Conservation (phyloP, 108 stramenopile genomes). For the Tribonema minus region DNA sequence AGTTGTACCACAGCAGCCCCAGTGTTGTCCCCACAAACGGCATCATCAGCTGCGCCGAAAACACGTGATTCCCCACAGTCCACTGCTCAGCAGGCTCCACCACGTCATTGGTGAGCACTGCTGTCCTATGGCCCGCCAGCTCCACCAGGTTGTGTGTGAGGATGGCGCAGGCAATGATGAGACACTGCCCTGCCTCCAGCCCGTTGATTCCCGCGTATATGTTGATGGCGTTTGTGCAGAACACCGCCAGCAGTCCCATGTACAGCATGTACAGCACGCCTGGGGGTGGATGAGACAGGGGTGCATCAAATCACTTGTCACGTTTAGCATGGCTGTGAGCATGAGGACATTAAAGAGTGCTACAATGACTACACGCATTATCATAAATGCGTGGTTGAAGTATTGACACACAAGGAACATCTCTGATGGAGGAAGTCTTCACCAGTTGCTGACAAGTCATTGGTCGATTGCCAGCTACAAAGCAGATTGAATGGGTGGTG, state of each 20-base stretch:
- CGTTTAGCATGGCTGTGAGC: too few species aligned
- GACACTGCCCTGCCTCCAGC: slow-evolving; percentile 85
- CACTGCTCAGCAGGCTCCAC: too few species aligned
- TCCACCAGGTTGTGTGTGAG: slow-evolving; percentile 18
- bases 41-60: slow-evolving; percentile 25
- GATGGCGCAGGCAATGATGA: slow-evolving; percentile 33
- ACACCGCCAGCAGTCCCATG: slow-evolving; percentile 94
- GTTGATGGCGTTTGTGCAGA: slow-evolving; percentile 98
- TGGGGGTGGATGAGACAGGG: too few species aligned
- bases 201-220: slow-evolving; percentile 99
- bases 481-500: too few species aligned
- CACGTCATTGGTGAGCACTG: not conserved
- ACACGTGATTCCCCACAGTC: slow-evolving; percentile 33
- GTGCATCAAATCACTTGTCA: too few species aligned
- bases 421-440: too few species aligned
- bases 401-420: too few species aligned
- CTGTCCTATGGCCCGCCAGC: slow-evolving; percentile 2
- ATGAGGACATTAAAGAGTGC: too few species aligned
- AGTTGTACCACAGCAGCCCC: slow-evolving; percentile 79
- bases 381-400: too few species aligned
- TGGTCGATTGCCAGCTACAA: too few species aligned
- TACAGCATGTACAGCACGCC: slow-evolving; percentile 80
- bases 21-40: slow-evolving; percentile 61
- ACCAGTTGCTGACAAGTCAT: too few species aligned
- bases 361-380: too few species aligned